A percentile compares a stretch with the other conserved stretches of the same genome.
Evolutionary conservation across 176 grass and related monocot species (phyloP).

Genomic region (Zoysia japonica): DNA sequence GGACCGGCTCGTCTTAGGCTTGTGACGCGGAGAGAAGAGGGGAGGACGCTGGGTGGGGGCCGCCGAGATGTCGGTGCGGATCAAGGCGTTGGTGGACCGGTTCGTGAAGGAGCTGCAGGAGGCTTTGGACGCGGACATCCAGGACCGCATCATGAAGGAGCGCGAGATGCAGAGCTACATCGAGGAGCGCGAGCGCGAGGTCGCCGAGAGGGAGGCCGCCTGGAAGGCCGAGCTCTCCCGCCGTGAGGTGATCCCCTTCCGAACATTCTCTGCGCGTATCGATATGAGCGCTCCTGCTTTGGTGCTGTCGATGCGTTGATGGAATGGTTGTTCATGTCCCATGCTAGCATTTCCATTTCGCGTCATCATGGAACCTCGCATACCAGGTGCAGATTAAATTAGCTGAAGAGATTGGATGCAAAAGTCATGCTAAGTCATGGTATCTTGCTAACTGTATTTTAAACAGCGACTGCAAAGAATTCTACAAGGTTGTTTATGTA

Average conservation of each 20-base stretch:
- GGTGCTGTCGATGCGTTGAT: background rate
- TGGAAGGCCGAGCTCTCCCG: constrained; percentile 99
- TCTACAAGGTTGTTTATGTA: background rate
- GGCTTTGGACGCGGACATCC: constrained; percentile 94
- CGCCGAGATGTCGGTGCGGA: constrained; percentile 77
- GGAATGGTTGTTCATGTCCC: background rate
- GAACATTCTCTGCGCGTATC: background rate
- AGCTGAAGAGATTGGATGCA: background rate
- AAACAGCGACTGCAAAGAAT: background rate
- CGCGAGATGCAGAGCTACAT: constrained; percentile 99
- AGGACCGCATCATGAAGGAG: constrained; percentile 98
- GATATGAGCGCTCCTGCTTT: background rate
- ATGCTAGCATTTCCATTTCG: background rate
- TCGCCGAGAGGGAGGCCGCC: constrained; percentile 93
- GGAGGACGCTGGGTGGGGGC: background rate
- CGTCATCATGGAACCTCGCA: background rate
- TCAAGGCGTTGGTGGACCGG: constrained; percentile 96
- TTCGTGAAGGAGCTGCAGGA: constrained; percentile 98
- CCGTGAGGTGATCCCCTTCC: constrained; percentile 58
- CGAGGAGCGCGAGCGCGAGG: constrained; percentile 96
- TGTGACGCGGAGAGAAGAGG: background rate
- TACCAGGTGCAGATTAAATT: background rate
- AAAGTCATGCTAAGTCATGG: background rate
- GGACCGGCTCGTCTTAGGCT: background rate
- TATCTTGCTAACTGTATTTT: background rate